Percentiles rank a stretch among this genome's conserved stretches.
Evolutionary conservation across 768 basidiomycete genomes (phyloP).

Genomic region (Phaeotremella skinneri): DNA sequence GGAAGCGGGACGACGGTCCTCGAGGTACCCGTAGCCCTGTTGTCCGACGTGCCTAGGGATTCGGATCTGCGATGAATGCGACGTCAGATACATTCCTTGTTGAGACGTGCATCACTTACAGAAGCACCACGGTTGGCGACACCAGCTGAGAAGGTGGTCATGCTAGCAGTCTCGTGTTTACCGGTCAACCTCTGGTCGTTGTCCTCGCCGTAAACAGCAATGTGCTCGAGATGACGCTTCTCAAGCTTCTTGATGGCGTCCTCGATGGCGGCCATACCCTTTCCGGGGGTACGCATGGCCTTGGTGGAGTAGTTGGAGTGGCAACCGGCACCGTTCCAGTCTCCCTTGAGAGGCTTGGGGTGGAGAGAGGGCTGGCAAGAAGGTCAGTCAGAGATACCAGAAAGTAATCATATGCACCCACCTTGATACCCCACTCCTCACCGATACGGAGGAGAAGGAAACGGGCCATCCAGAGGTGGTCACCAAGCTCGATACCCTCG

Average conservation of each 20-base stretch:
- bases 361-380: constrained; percentile 81
- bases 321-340: constrained; percentile 99
- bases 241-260: constrained; percentile 89
- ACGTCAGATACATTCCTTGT: neutral
- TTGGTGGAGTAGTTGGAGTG: constrained; percentile 96
- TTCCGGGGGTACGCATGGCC: constrained; percentile 80
- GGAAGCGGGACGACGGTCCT: constrained; percentile 95
- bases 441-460: constrained; percentile 93
- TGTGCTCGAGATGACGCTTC: constrained; percentile 89
- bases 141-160: constrained; percentile 83
- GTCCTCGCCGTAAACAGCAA: constrained; percentile 96
- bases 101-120: constrained; percentile 59
- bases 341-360: constrained; percentile 92
- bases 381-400: neutral
- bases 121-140: constrained; percentile 97
- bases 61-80: constrained; percentile 24
- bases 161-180: constrained; percentile 95
- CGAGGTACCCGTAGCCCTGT: constrained; percentile 91
- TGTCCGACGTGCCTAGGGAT: constrained; percentile 89
- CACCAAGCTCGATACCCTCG: constrained; percentile 96
- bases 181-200: constrained; percentile 95
- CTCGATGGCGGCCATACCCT: constrained; percentile 89
- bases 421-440: constrained; percentile 92
- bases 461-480: constrained; percentile 99
- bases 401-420: constrained; percentile 20